Base-by-base conservation (phyloP, 139 green algal species). In the Chlamydomonas urium region DNA sequence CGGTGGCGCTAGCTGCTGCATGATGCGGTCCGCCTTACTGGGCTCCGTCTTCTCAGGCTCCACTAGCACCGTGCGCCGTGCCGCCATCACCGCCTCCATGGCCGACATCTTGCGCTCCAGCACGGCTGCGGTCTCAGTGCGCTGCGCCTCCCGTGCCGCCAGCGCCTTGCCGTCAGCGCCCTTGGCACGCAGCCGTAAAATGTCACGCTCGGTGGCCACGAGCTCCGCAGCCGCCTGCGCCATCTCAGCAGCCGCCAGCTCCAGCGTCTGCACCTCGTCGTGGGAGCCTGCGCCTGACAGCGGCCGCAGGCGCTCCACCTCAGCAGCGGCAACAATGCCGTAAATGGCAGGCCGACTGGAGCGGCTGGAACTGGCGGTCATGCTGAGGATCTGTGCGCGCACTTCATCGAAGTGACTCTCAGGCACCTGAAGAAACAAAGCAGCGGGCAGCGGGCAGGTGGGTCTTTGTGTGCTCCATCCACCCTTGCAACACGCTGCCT, bases 211-310 rank as follows among this genome's bases (percentile, higher is more conserved):
- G 23, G 89, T 75, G 1, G 79, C 66, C 34, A 97, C 90, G 35
- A 97, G 78, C 26, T 83, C 32, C 17, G 83, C 79, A 1, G 93
- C 93, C 31, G 92, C 91, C 38, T 88, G 69, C 0, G 87, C 81
- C 86, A 97, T 94, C 70, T 97, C 92, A 21, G 83, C 85, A 4
- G 92, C 93, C 19, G 93, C 90, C 37, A 88, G 73, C 81, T 97
- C 91, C 68, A 97, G 82, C 5, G 78, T 58, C 28, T 58, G n/a
- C 38, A 60, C 65, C 47, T 65, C 67, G 2, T 31, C 67, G 2
- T 29, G 3, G 21, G 14, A 31, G n/a, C 5, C n/a, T 28, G 24
- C 66, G 26, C 77, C 38, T 24, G 63, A 81, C 29, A 87, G 71
- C 10, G 76, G 78, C 26, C 78, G 69, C 38, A 88, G 71, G 50